Conservation (phyloP, 1,139 yeast genomes). For the Hanseniaspora gamundiae region DNA sequence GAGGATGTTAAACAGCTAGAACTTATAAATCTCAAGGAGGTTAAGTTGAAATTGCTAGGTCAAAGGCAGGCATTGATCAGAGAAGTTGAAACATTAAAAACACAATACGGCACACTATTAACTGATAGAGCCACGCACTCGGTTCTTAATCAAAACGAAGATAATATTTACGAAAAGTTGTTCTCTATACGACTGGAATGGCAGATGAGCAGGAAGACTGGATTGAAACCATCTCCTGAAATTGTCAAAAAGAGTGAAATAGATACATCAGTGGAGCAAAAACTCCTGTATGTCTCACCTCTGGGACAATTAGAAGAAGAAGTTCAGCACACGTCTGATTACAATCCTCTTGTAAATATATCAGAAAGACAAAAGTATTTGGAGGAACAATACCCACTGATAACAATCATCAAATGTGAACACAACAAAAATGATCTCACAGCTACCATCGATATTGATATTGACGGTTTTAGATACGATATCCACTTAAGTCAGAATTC, state of each 20-base stretch:
- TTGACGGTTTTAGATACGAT: neutral
- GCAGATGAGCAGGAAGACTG: neutral
- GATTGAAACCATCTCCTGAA: neutral
- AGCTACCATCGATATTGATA: neutral
- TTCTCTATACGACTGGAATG: neutral
- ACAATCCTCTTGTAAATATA: neutral
- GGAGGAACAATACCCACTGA: neutral
- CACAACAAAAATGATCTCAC: neutral
- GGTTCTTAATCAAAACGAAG: neutral
- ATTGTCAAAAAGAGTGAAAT: neutral
- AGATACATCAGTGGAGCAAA: neutral
- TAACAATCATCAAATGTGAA: neutral
- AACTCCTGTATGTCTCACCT: neutral
- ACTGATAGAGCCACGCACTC: neutral
- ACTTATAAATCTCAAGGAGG: neutral
- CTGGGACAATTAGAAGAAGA: neutral
- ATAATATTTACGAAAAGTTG: neutral
- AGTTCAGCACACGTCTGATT: neutral
- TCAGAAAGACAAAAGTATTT: neutral
- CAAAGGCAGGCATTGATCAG: neutral
- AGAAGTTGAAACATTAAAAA: neutral
- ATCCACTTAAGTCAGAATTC: neutral
- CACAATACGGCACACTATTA: neutral
- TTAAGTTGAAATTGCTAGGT: neutral
- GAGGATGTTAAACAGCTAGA: neutral